Conservation (phyloP, 805 yeast genomes). For the Myxozyma neglecta region DNA sequence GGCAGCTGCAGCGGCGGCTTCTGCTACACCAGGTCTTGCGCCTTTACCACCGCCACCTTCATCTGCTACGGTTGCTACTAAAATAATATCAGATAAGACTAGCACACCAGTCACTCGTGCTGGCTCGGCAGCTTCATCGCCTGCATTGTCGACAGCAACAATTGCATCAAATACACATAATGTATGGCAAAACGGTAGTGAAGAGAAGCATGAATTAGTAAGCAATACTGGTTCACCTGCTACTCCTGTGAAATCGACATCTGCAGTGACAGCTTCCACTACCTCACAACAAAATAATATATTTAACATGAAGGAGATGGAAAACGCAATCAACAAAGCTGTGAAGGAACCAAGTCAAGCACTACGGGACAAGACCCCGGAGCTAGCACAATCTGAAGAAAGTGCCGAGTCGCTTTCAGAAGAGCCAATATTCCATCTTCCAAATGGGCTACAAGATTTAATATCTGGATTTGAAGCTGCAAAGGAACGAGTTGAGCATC, state of each 20-base stretch:
- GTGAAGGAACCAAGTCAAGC: background rate
- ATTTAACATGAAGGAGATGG: slow-evolving; percentile 23
- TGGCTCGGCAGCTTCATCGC: slow-evolving; percentile 22
- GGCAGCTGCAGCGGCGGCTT: slow-evolving; percentile 39
- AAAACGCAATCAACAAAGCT: slow-evolving; percentile 16
- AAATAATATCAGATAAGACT: slow-evolving; percentile 28
- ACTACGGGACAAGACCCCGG: slow-evolving; percentile 18
- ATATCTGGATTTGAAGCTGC: slow-evolving; percentile 45
- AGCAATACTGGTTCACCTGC: background rate
- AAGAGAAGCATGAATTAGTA: background rate
- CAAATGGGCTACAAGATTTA: slow-evolving; percentile 46
- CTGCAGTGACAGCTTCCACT: background rate
- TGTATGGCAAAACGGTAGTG: slow-evolving; percentile 14
- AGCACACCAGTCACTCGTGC: slow-evolving; percentile 11
- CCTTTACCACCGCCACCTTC: slow-evolving; percentile 33
- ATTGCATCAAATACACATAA: slow-evolving; percentile 24
- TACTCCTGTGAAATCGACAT: background rate
- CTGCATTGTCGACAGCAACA: slow-evolving; percentile 20
- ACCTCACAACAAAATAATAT: background rate
- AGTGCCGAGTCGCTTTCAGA: slow-evolving; percentile 21
- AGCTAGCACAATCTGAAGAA: slow-evolving; percentile 21
- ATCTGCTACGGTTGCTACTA: slow-evolving; percentile 18
- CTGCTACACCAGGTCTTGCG: slow-evolving; percentile 32
- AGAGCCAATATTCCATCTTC: slow-evolving; percentile 35
- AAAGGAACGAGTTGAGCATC: slow-evolving; percentile 49